These are phyloP conservation scores for Rhodotorula graminis DNA, from an alignment of 768 basidiomycete species.

Conservation along the genomic window DNA sequence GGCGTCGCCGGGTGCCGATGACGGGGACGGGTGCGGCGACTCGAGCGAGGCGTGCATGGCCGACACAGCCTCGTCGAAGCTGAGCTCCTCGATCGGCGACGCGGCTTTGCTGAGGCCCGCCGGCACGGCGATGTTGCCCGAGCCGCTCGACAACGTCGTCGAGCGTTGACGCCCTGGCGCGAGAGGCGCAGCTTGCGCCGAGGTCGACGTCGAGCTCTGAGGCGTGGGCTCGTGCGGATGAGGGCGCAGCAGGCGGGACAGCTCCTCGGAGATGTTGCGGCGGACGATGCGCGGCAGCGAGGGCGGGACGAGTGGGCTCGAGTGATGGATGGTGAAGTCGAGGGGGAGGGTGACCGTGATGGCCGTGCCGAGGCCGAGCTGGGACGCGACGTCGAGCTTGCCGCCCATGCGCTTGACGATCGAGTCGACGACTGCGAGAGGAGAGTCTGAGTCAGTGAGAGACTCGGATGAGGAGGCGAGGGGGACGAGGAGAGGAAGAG, in stretches of 20 bases:
- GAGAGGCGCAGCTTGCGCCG: not conserved
- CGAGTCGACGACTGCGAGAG: slow-evolving; percentile 7
- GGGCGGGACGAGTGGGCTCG: not conserved
- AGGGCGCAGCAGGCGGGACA: slow-evolving; percentile 3
- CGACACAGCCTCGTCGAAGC: slow-evolving; percentile 9
- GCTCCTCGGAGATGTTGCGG: slow-evolving; percentile 26
- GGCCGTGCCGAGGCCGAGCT: slow-evolving; percentile 8
- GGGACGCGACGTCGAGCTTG: slow-evolving; percentile 18
- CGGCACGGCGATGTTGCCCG: not conserved
- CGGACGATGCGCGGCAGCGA: not conserved
- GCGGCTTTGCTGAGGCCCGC: not conserved
- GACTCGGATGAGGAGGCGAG: no score
- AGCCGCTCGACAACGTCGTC: not conserved
- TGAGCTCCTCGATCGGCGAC: not conserved
- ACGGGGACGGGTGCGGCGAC: not conserved
- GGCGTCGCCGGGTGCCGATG: no score
- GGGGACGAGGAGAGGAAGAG: not conserved
- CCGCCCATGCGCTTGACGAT: slow-evolving; percentile 26
- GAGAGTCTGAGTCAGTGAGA: not conserved
- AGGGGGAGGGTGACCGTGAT: slow-evolving; percentile 20
- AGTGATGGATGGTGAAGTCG: not conserved
- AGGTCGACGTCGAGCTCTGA: no score
- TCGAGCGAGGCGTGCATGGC: not conserved
- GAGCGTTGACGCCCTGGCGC: no score
- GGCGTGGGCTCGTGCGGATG: not conserved